Conservation (phyloP, 768 basidiomycete species). For the Tulasnella sp. region DNA sequence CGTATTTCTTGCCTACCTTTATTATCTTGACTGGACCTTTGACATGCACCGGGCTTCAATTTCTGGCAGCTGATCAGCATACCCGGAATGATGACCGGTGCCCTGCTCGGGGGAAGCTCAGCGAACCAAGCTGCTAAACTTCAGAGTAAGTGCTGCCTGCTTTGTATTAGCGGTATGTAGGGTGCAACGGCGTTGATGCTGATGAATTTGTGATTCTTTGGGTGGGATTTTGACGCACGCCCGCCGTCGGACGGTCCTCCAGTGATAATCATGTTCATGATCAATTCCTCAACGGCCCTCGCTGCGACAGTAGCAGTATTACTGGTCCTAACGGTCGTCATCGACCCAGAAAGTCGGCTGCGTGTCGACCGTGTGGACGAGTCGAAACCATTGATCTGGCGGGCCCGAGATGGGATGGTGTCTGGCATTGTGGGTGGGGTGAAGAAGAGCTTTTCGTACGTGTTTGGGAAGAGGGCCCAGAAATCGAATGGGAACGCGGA, state of each 20-base stretch:
- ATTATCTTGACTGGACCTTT: slow-evolving; percentile 46
- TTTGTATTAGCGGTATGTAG: no score
- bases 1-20: slow-evolving; percentile 28
- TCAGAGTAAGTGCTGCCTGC: slow-evolving; percentile 37
- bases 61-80: slow-evolving; percentile 7
- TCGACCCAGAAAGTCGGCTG: slow-evolving; percentile 56
- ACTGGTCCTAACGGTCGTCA: slow-evolving; percentile 45
- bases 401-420: neutral
- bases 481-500: neutral
- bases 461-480: neutral
- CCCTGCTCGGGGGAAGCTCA: slow-evolving; percentile 73
- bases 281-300: slow-evolving; percentile 62
- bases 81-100: slow-evolving; percentile 80
- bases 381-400: neutral
- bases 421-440: neutral
- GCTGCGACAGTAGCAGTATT: slow-evolving; percentile 53
- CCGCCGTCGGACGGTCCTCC: neutral
- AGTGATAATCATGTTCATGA: slow-evolving; percentile 91
- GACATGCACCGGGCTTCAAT: neutral
- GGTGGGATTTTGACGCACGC: neutral
- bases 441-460: neutral
- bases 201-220: neutral
- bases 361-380: slow-evolving; percentile 48
- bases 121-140: slow-evolving; percentile 75
- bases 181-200: no score